These are phyloP conservation scores for Boletus subcaerulescens DNA, from an alignment of 768 basidiomycete species.

Conservation along the genomic window DNA sequence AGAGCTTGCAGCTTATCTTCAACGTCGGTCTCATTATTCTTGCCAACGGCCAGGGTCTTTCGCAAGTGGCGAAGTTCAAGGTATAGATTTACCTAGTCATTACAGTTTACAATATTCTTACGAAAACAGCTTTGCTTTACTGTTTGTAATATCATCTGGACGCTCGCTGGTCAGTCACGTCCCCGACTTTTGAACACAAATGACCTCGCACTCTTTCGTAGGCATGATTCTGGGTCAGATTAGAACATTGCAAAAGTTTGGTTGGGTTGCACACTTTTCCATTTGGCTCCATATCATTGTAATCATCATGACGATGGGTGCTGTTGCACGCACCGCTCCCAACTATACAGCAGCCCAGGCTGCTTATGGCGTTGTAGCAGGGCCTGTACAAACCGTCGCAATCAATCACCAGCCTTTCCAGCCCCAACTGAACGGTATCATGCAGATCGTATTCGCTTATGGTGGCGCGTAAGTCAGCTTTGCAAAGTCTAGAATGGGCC, in stretches of 20 bases:
- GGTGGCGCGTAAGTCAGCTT: constrained; percentile 39
- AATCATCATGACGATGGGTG: constrained; percentile 59
- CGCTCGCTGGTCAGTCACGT: constrained; percentile 23
- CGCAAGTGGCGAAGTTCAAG: constrained; percentile 45
- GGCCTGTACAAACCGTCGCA: constrained; percentile 13
- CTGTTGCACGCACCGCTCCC: constrained; percentile 52
- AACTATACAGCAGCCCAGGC: constrained; percentile 44
- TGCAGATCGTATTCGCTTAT: constrained; percentile 64
- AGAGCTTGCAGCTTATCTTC: constrained; percentile 54
- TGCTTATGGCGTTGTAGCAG: constrained; percentile 27
- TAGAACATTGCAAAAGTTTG: constrained; percentile 52
- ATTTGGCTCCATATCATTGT: constrained; percentile 55
- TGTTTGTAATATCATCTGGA: constrained; percentile 57
- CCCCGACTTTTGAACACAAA: neutral
- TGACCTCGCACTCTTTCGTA: constrained; percentile 7
- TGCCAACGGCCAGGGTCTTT: constrained; percentile 49
- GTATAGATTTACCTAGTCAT: constrained; percentile 27
- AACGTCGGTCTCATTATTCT: constrained; percentile 42
- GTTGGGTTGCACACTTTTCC: constrained; percentile 47
- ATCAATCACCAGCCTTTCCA: constrained; percentile 21
- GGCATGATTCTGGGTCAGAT: constrained; percentile 61
- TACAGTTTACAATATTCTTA: neutral
- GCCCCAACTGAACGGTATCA: constrained; percentile 54
- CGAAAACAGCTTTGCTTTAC: constrained; percentile 50
- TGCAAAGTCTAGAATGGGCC: neutral